These are phyloP conservation scores for Leucoagaricus sp. DNA, from an alignment of 1,284 basidiomycete genomes.

Conservation along the genomic window DNA sequence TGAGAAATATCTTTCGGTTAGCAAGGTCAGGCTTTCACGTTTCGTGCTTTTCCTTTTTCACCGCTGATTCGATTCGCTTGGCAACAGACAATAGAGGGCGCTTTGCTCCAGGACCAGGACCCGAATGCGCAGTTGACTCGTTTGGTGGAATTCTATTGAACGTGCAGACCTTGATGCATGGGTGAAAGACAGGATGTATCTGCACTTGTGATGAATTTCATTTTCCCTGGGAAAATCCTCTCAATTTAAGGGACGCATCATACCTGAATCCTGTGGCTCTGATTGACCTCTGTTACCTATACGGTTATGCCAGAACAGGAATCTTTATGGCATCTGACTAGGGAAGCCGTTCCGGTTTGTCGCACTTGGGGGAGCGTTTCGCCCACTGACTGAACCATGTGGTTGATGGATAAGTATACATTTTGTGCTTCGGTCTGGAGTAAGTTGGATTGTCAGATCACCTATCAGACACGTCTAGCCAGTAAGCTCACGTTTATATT, in stretches of 20 bases:
- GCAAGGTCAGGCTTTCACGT: slow-evolving; percentile 49
- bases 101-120: neutral
- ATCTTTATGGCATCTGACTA: neutral
- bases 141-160: slow-evolving; percentile 2
- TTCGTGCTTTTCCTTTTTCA: neutral
- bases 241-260: too few species aligned
- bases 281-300: too few species aligned
- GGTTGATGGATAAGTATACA: neutral
- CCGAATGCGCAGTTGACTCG: neutral
- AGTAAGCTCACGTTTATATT: too few species aligned
- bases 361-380: neutral
- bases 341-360: neutral
- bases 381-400: neutral
- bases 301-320: too few species aligned
- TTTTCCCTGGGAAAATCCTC: too few species aligned
- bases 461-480: neutral
- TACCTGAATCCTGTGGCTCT: too few species aligned
- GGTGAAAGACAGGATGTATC: too few species aligned
- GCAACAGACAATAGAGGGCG: slow-evolving; percentile 2
- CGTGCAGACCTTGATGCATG: neutral
- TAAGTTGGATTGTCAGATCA: neutral
- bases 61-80: too few species aligned
- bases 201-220: too few species aligned
- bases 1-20: slow-evolving; percentile 40
- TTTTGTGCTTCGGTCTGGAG: neutral